Evolutionary conservation across 495 filamentous ascomycete genomes (phyloP).

Genomic region (Amorphotheca resinae): DNA sequence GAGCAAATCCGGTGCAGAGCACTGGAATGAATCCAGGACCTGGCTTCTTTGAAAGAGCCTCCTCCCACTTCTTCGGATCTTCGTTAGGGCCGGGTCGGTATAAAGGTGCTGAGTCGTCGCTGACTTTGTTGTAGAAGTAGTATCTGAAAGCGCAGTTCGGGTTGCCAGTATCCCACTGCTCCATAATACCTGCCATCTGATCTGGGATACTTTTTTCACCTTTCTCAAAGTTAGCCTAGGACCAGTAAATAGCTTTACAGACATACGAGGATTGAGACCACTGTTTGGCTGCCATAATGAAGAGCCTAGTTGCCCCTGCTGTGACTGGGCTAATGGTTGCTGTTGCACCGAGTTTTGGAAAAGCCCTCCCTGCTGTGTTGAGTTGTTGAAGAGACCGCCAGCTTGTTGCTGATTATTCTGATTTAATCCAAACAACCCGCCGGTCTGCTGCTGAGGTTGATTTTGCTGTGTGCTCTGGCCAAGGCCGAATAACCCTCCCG

Average conservation of each 20-base stretch:
- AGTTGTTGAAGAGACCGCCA: constrained; percentile 7
- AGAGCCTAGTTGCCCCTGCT: constrained; percentile 22
- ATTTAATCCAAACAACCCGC: constrained; percentile 1
- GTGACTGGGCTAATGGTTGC: constrained; percentile 23
- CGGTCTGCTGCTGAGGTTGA: constrained; percentile 7
- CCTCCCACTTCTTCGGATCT: constrained; percentile 81
- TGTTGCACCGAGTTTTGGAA: constrained; percentile 7
- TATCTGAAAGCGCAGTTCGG: constrained; percentile 68
- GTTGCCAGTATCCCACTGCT: constrained; percentile 72
- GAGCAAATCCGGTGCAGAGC: constrained; percentile 37
- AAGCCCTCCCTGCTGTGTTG: constrained; percentile 16
- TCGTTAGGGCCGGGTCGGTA: constrained; percentile 68
- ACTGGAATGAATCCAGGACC: constrained; percentile 66
- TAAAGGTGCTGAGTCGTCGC: constrained; percentile 64
- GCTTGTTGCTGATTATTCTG: constrained; percentile 29
- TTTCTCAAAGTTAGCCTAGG: constrained; percentile 18
- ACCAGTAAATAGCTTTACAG: background rate
- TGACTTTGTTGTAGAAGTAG: constrained; percentile 91
- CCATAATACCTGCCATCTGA: constrained; percentile 63
- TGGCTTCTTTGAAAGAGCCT: constrained; percentile 75
- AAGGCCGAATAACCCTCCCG: constrained; percentile 20
- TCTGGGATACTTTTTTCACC: constrained; percentile 73
- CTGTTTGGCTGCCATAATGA: constrained; percentile 30
- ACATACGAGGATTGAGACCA: constrained; percentile 13
- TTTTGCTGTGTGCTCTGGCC: constrained; percentile 19